Conservation (phyloP, 1,139 yeast species). For the Candida mesenterica region DNA sequence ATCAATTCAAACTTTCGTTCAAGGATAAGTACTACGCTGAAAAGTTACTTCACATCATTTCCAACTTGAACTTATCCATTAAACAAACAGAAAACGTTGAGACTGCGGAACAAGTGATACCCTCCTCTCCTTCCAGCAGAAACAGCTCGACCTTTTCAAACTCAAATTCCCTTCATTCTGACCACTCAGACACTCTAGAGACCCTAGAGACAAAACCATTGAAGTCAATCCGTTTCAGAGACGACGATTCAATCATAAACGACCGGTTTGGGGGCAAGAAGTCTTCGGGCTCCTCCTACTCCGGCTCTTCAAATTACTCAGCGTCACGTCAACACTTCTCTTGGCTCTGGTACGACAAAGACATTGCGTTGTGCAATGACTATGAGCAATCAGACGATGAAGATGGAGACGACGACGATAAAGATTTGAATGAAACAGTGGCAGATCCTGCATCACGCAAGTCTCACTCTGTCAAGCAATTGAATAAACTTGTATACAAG, state of each 20-base stretch:
- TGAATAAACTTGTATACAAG: constrained; percentile 23
- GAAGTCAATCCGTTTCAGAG: constrained; percentile 17
- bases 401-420: constrained; percentile 11
- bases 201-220: not conserved
- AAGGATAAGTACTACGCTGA: constrained; percentile 29
- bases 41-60: constrained; percentile 24
- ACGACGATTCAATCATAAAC: constrained; percentile 20
- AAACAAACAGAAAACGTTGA: not conserved
- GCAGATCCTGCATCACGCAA: constrained; percentile 9
- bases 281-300: constrained; percentile 3
- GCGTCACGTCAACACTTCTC: constrained; percentile 13
- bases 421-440: not conserved
- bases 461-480: constrained; percentile 25
- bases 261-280: constrained; percentile 3
- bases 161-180: not conserved
- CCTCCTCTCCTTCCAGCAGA: constrained; percentile 5
- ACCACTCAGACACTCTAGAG: not conserved
- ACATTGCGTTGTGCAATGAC: constrained; percentile 28
- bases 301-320: constrained; percentile 4
- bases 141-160: constrained; percentile 5
- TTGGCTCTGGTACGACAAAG: constrained; percentile 42
- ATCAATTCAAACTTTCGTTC: constrained; percentile 27
- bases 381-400: constrained; percentile 27
- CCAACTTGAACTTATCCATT: constrained; percentile 17
- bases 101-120: not conserved